phyloP scores from a whole-genome alignment of 2,329 filamentous ascomycete genomes.

The Dothidotthia symphoricarpi region DNA sequence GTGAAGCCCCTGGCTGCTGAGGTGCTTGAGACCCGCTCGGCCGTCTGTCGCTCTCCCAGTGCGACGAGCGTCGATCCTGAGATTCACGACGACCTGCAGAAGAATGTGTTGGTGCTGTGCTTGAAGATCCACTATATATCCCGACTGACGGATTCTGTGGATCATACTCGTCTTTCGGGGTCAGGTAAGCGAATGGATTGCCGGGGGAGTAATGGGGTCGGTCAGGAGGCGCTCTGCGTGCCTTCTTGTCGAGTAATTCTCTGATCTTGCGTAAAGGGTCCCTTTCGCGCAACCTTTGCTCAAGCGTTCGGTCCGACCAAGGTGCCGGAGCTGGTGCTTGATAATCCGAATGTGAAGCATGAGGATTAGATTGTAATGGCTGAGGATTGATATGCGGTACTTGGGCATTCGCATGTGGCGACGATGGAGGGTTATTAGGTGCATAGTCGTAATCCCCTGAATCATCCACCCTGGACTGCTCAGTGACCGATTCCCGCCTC shows the following conservation, averaged over 20 bases:
- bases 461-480: no score
- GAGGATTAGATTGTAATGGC: no score
- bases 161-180: conserved; percentile 26
- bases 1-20: conserved; percentile 21
- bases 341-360: no score
- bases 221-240: conserved; percentile 16
- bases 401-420: conserved; percentile 16
- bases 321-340: no score
- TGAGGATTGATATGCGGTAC: no score
- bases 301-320: no score
- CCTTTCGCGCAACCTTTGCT: conserved; percentile 25
- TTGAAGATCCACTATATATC: conserved; percentile 22
- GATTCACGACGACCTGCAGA: conserved; percentile 23
- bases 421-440: conserved; percentile 20
- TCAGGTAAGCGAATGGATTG: conserved; percentile 1
- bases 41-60: conserved; percentile 30
- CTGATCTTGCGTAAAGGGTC: conserved; percentile 29
- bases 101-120: conserved; percentile 15
- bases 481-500: no score
- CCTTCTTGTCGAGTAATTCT: conserved; percentile 28
- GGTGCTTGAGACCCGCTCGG: conserved; percentile 29
- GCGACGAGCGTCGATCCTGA: conserved; percentile 23
- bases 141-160: conserved; percentile 25
- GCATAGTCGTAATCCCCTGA: background rate
- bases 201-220: conserved; percentile 14